Conservation (phyloP, 345 rosid genomes). For the Eucalyptus erythrocorys region DNA sequence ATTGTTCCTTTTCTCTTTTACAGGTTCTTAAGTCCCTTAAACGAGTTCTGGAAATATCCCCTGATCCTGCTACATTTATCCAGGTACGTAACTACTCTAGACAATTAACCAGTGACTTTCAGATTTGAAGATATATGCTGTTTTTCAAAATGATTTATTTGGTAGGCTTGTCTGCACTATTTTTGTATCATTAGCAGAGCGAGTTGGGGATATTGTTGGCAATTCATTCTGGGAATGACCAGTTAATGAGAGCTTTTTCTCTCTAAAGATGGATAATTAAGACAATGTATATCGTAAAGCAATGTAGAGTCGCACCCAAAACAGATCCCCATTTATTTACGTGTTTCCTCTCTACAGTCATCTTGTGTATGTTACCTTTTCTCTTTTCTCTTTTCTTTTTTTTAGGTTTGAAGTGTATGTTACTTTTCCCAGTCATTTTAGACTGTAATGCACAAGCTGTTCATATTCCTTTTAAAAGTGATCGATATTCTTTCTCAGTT, state of each 20-base stretch:
- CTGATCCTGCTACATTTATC: constrained; percentile 35
- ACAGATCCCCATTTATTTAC: neutral
- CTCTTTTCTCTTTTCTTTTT: too few relatives aligned
- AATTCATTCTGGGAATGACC: neutral
- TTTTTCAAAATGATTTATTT: neutral
- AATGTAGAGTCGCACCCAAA: neutral
- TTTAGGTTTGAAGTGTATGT: neutral
- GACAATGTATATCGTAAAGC: neutral
- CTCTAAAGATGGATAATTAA: neutral
- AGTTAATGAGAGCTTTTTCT: neutral
- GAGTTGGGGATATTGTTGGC: neutral
- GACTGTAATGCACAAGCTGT: neutral
- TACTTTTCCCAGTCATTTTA: neutral
- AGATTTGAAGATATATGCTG: neutral
- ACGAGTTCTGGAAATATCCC: constrained; percentile 12
- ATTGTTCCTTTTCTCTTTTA: neutral
- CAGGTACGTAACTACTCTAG: constrained; percentile 18
- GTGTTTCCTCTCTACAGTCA: neutral
- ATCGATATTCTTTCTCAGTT: neutral
- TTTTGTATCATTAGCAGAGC: neutral
- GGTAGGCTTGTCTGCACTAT: neutral
- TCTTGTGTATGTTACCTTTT: neutral
- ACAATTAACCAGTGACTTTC: neutral
- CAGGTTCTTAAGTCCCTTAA: constrained; percentile 31
- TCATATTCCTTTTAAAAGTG: neutral